phyloP scores from a whole-genome alignment of 495 filamentous ascomycete genomes.

The Hyaloscypha finlandica region DNA sequence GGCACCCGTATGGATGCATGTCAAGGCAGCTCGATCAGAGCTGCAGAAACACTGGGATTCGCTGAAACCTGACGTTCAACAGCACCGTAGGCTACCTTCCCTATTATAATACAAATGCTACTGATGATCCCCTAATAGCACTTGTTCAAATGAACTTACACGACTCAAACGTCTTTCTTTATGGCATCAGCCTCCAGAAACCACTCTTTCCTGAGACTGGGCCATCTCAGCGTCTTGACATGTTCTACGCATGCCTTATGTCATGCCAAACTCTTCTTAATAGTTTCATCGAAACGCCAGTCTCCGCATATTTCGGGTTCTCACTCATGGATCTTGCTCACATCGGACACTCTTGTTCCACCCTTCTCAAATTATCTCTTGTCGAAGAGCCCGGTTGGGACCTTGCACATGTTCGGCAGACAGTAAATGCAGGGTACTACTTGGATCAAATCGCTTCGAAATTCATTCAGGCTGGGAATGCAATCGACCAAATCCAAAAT shows the following conservation, averaged over 20 bases:
- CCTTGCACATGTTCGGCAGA: conserved; percentile 16
- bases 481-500: conserved; percentile 18
- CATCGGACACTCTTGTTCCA: conserved; percentile 12
- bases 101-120: not conserved
- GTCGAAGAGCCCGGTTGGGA: conserved; percentile 29
- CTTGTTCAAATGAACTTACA: conserved; percentile 9
- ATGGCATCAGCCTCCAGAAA: conserved; percentile 16
- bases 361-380: conserved; percentile 24
- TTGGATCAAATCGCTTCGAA: conserved; percentile 13
- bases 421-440: conserved; percentile 5
- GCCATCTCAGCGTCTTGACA: conserved; percentile 20
- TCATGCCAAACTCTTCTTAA: conserved; percentile 18
- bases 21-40: conserved; percentile 11
- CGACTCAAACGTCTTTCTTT: conserved; percentile 21
- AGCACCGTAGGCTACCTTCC: conserved; percentile 17
- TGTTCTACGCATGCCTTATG: conserved; percentile 27
- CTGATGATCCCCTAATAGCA: not conserved
- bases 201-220: conserved; percentile 4
- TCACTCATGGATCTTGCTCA: conserved; percentile 10
- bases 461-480: conserved; percentile 18
- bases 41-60: conserved; percentile 15
- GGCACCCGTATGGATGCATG: conserved; percentile 28
- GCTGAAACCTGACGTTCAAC: conserved; percentile 10
- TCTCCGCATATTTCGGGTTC: not conserved
- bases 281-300: conserved; percentile 5